Percentiles rank a stretch among this genome's conserved stretches.
These are phyloP conservation scores for Cryphonectria nitschkei DNA, from an alignment of 2,329 filamentous ascomycete genomes.

Conservation along the genomic window DNA sequence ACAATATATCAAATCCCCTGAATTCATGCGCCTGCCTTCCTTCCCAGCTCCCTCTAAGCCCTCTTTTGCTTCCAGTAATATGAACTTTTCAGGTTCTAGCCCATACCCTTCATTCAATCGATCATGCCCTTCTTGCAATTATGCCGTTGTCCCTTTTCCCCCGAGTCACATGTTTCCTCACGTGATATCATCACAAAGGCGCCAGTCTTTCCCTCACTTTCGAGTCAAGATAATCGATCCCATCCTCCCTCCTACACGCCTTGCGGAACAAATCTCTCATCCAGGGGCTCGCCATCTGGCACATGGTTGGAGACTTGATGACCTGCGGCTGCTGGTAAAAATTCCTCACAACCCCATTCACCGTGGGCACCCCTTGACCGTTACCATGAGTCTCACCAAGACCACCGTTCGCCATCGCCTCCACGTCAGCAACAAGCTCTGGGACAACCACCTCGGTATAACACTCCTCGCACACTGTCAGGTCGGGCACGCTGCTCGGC, in stretches of 20 bases:
- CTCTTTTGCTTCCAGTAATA: background rate
- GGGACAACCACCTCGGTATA: conserved; percentile 81
- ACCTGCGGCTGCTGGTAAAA: conserved; percentile 66
- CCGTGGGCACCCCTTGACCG: background rate
- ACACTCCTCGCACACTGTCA: conserved; percentile 87
- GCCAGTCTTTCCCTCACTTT: conserved; percentile 63
- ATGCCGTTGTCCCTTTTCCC: background rate
- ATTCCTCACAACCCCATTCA: conserved; percentile 58
- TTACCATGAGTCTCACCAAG: background rate
- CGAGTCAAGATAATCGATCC: conserved; percentile 60
- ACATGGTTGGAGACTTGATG: conserved; percentile 57
- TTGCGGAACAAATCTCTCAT: conserved; percentile 77
- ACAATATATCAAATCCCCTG: background rate
- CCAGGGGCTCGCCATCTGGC: conserved; percentile 78
- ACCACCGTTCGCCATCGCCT: conserved; percentile 38
- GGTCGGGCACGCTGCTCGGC: conserved; percentile 73
- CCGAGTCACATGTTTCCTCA: background rate
- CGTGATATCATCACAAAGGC: background rate
- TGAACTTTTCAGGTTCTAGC: background rate
- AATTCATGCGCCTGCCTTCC: background rate
- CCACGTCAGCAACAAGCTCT: conserved; percentile 52
- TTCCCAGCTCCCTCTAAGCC: background rate
- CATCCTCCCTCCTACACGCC: conserved; percentile 68
- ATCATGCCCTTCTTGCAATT: background rate
- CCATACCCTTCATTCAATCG: background rate